Conservation (phyloP, 2,329 filamentous ascomycete genomes). For the Pseudopithomyces chartarum region DNA sequence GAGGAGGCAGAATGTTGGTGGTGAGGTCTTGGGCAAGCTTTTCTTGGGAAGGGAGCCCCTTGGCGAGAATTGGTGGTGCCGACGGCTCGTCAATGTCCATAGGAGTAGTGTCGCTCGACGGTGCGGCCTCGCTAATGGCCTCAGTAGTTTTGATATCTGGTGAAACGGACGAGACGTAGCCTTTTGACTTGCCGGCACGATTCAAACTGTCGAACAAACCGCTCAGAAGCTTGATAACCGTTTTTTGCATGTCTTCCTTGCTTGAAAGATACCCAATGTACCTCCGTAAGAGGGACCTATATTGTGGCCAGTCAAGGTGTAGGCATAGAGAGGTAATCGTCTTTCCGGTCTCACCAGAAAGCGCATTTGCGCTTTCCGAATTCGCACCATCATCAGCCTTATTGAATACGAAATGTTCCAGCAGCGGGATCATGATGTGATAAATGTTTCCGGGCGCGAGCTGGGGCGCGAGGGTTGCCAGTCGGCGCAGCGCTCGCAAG, state of each 20-base stretch:
- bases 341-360: slow-evolving; percentile 83
- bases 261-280: slow-evolving; percentile 82
- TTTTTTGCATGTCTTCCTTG: slow-evolving; percentile 83
- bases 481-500: slow-evolving; percentile 77
- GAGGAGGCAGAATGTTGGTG: slow-evolving; percentile 74
- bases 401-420: slow-evolving; percentile 94
- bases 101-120: slow-evolving; percentile 6
- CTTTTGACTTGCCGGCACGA: slow-evolving; percentile 51
- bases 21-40: slow-evolving; percentile 75
- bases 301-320: slow-evolving; percentile 88
- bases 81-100: slow-evolving; percentile 20
- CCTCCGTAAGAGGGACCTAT: slow-evolving; percentile 79
- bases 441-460: slow-evolving; percentile 79
- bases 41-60: slow-evolving; percentile 67
- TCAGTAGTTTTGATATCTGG: slow-evolving; percentile 50
- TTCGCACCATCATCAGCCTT: slow-evolving; percentile 69
- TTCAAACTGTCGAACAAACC: slow-evolving; percentile 79
- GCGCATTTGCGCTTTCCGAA: slow-evolving; percentile 67
- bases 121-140: slow-evolving; percentile 14
- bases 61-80: slow-evolving; percentile 55
- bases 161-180: slow-evolving; percentile 27
- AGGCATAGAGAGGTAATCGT: slow-evolving; percentile 76
- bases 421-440: slow-evolving; percentile 85
- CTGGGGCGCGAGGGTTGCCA: slow-evolving; percentile 71
- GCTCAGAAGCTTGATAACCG: slow-evolving; percentile 79